Evolutionary conservation across 2,329 filamentous ascomycete genomes (phyloP).

Genomic region (Coniochaeta sp.): DNA sequence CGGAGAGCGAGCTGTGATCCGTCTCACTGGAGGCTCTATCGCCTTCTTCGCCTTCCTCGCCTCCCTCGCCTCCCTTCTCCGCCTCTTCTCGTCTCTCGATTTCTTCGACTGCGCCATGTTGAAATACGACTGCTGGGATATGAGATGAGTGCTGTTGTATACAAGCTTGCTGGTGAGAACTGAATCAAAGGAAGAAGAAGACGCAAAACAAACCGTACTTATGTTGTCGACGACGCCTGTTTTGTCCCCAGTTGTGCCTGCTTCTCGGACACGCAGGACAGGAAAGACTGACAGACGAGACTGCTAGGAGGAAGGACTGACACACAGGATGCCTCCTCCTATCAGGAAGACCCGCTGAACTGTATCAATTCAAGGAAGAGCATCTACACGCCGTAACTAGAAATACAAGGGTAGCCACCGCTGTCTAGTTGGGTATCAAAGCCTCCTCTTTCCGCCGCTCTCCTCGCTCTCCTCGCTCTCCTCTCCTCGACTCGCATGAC

Average conservation of each 20-base stretch:
- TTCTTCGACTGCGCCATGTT: no score
- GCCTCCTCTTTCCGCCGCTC: constrained; percentile 15
- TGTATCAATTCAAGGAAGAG: background rate
- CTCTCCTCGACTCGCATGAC: background rate
- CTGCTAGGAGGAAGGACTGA: background rate
- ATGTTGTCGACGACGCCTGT: background rate
- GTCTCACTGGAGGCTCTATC: no score
- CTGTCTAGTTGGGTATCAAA: constrained; percentile 4
- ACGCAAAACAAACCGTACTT: background rate
- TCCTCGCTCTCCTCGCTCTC: background rate
- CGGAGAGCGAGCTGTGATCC: no score
- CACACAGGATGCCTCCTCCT: background rate
- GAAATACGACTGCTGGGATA: background rate
- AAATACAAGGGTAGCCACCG: constrained; percentile 13
- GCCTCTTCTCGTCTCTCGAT: no score
- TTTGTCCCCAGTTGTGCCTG: background rate
- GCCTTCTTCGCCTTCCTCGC: no score
- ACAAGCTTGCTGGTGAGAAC: background rate
- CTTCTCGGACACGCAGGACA: background rate
- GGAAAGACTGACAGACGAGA: background rate
- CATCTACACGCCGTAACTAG: background rate
- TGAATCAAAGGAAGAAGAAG: background rate
- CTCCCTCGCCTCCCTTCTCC: no score
- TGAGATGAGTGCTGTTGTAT: background rate
- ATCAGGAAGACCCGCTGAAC: background rate